These are phyloP conservation scores for Talaromyces sp. DNA, from an alignment of 2,329 filamentous ascomycete genomes.

Conservation along the genomic window DNA sequence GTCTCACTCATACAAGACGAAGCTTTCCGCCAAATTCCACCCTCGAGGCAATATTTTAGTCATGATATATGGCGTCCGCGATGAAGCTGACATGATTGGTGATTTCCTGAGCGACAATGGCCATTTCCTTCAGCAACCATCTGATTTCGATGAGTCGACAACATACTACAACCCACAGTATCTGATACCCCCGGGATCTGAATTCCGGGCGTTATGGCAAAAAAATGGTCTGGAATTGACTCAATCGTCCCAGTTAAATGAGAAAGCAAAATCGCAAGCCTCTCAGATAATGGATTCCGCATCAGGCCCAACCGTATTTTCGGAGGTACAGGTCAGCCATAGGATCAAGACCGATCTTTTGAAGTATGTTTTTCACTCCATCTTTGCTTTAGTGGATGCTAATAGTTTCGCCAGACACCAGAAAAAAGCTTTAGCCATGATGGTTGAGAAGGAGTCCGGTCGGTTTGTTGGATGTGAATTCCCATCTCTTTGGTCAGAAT, in stretches of 20 bases:
- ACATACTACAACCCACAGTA: slow-evolving; percentile 1
- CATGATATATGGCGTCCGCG: background rate
- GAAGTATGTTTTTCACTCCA: background rate
- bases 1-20: slow-evolving; percentile 1
- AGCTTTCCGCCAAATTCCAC: slow-evolving; percentile 1
- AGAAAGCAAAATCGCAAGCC: background rate
- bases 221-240: background rate
- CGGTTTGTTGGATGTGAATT: background rate
- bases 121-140: background rate
- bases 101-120: background rate
- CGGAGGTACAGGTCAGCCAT: background rate
- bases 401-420: background rate
- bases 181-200: background rate
- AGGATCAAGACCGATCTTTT: background rate
- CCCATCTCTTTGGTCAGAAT: slow-evolving; percentile 1
- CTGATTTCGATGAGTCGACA: slow-evolving; percentile 1
- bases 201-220: background rate
- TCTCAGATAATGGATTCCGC: slow-evolving; percentile 1
- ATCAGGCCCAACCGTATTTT: slow-evolving; percentile 1
- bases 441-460: background rate
- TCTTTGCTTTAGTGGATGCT: background rate
- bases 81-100: background rate
- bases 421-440: background rate
- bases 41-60: background rate
- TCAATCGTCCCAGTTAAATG: background rate